Evolutionary conservation across 352 stramenopile species (phyloP), one percentile per base, ranked within the genome.

Genomic region (Thalassiosira livingstoniorum): DNA sequence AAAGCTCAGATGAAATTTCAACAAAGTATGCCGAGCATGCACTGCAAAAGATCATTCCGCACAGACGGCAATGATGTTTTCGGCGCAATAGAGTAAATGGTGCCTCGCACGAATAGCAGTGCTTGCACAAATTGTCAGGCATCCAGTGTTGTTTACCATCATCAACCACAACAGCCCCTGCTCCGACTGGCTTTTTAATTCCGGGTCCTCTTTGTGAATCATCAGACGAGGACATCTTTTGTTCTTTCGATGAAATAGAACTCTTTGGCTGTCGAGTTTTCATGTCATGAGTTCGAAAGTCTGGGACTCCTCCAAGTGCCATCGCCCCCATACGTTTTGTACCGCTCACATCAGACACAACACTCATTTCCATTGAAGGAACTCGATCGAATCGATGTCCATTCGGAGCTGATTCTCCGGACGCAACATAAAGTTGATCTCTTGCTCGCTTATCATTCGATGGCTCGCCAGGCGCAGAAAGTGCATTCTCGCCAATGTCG

Each of bases 41-140:
- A 29, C 80, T 89, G 78, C 91, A 96, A 87, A 96, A 95, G 15
- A 95, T 92, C 86, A 94, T 91, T 5, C 91, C 91, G 80, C 92
- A 96, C 21, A 93, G 47, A 27, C 92, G 80, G 83, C 92, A 96
- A 71, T 96, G 92, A 84, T 96, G 92, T 55, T 92, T 85, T 7
- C 91, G 64, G 32, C 91, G 86, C 71, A 95, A 82, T 0, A 95
- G 69, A 23, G 85, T 95, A 78, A 96, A 95, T 11, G 73, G 88
- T 10, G 79, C 79, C 71, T 93, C 87, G 72, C 92, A 95, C 1
- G 71, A 82, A 79, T 95, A 94, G 77, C 92, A 95, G 5, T 88
- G 77, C 60, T 92, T 93, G 67, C 84, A 93, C 11, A 94, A 61
- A 25, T 86, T 85, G 86, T 96, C 92, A 3, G 92, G 92, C 91